Evolutionary conservation across 2,329 filamentous ascomycete genomes (phyloP), one percentile per base, ranked within the genome.

Genomic region (Beauveria pseudobassiana): DNA sequence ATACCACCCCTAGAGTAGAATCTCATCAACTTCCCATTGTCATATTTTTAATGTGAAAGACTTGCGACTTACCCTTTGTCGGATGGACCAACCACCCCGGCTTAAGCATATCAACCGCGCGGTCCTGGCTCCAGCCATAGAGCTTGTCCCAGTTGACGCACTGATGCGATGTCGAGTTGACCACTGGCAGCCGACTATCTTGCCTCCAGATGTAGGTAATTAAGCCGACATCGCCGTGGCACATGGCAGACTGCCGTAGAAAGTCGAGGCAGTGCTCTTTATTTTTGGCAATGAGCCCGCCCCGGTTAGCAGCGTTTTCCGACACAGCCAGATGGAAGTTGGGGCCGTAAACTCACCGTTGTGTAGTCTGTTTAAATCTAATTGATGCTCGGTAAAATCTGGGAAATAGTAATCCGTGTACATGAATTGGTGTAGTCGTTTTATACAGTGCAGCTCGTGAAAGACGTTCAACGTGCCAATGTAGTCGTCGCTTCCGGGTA

Each of bases 351-450:
- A 20, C 58, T 38, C 30, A 54, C 58, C 58, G 2, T 61, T 61
- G 18, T 61, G 58, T 14, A 61, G 58, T 9, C 58, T 54, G 30
- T 61, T 61, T 42, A 61, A 40, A 1, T 61, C 50, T 50, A 61
- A 9, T 16, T 61, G 58, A 30, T 61, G 58, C 18, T 20, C 1
- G 3, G 58, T 61, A 14, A 61, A 61, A 10, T 61, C 50, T 2
- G 58, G 28, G 20, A 61, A 61, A 45, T 54, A 61, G 6, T 61
- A 54, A 9, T 61, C 58, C 2, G 58, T 28, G 38, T 61, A 61
- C 58, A 61, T 61, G 58, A 61, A 61, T 30, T 61, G 58, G 20
- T 61, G 58, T 10, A 61, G 51, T n/a, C 58, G n/a, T 14, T 61
- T 61, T 5, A 61, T 61, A 50, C 58, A 61, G 42, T 61, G 58